Base-by-base conservation (phyloP, 228 moss, liverwort and hornwort genomes). In the Sphagnum fallax region DNA sequence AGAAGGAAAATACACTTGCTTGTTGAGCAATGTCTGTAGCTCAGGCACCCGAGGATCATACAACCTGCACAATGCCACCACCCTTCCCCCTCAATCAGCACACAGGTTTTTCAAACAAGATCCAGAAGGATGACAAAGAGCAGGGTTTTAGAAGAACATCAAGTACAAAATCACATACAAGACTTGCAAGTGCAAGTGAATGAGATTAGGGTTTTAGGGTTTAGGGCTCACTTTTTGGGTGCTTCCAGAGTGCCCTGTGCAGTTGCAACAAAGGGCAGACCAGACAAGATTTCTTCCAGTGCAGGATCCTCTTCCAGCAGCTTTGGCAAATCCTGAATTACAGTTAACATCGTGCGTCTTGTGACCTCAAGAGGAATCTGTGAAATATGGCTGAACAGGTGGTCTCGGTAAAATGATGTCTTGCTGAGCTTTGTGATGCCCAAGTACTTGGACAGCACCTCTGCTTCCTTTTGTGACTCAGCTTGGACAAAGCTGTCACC, bases 21-120 rank as follows among this genome's bases (percentile, higher is more conserved):
- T 88, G 79, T 88, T 93, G 48, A 93, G 84, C 12, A 93, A 75
- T 11, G 90, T 87, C 70, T 88, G 87, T 61, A 93, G 83, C 78
- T 93, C 93, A 47, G 80, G 81, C 59, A 93, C 80, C 64, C 93
- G 82, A 64, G 93, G 93, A 70, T 93, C 93, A 57, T 93, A 90
- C 87, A 93, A 83, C 71, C 90, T 93, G 84, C 51, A 71, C 32
- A 71, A 71, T 62, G 52, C 52, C 32, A 32, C 32, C 32, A 32
- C 32, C 32, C 32, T 32, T 32, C 32, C 32, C 32, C 32, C 32
- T 32, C 32, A 32, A 32, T 32, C 32, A 32, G 32, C 32, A 32
- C 32, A 32, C 32, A 32, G 2, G 32, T 32, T 3, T 32, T 32
- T 32, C 32, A 32, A 32, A 32, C 32, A 32, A 32, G 32, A 32